Evolutionary conservation across 2,329 filamentous ascomycete species (phyloP).

Genomic region (Fonsecaea erecta): DNA sequence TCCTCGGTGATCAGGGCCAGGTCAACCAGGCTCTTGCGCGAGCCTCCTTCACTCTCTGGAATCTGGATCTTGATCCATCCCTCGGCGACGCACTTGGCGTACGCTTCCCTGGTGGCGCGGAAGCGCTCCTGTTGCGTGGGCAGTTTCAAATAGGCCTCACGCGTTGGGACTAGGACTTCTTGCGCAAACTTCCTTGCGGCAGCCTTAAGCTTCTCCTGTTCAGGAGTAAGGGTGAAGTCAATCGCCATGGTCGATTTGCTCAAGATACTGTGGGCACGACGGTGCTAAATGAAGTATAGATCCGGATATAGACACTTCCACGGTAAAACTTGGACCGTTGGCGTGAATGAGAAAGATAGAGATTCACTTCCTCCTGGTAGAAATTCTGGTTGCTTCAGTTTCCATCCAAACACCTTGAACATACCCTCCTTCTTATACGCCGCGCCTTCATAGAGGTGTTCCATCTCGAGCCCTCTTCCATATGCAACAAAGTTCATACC

Average conservation of each 20-base stretch:
- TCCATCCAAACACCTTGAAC: neutral
- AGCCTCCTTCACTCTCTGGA: slow-evolving; percentile 52
- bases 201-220: slow-evolving; percentile 14
- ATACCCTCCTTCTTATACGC: neutral
- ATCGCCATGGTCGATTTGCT: slow-evolving; percentile 9
- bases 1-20: slow-evolving; percentile 59
- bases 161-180: slow-evolving; percentile 11
- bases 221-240: slow-evolving; percentile 16
- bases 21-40: slow-evolving; percentile 51
- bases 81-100: slow-evolving; percentile 48
- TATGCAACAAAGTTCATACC: neutral
- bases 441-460: neutral
- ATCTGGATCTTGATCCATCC: slow-evolving; percentile 57
- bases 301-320: neutral
- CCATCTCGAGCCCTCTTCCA: neutral
- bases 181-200: slow-evolving; percentile 13
- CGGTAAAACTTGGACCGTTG: neutral
- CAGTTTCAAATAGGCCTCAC: slow-evolving; percentile 34
- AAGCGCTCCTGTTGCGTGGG: slow-evolving; percentile 49
- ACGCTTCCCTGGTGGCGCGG: slow-evolving; percentile 53
- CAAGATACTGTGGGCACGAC: neutral
- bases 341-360: neutral
- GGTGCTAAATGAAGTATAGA: neutral
- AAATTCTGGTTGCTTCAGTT: neutral
- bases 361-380: neutral